phyloP scores from a whole-genome alignment of 1,284 basidiomycete genomes.

The Coniferiporia weirii region DNA sequence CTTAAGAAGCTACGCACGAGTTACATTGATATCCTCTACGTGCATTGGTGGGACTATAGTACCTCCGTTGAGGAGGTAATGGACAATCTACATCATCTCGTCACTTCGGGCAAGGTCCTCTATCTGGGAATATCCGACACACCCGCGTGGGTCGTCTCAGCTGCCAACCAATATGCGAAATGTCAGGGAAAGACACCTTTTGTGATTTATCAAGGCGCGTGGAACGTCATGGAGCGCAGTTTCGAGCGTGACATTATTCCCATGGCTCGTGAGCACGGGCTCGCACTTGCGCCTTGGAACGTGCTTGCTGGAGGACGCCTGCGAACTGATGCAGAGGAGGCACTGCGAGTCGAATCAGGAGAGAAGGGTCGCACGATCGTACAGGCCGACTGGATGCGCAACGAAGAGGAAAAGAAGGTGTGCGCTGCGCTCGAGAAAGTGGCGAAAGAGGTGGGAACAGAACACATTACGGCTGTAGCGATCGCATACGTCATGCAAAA shows the following conservation, averaged over 20 bases:
- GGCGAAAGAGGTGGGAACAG: slow-evolving; percentile 26
- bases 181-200: slow-evolving; percentile 30
- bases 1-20: slow-evolving; percentile 21
- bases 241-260: slow-evolving; percentile 33
- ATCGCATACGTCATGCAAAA: slow-evolving; percentile 17
- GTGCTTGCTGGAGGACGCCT: slow-evolving; percentile 25
- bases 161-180: slow-evolving; percentile 20
- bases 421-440: too few relatives aligned
- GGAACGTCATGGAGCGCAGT: slow-evolving; percentile 28
- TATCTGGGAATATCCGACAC: slow-evolving; percentile 31
- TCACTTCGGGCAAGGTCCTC: slow-evolving; percentile 37
- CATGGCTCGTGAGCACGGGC: slow-evolving; percentile 23
- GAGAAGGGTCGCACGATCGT: slow-evolving; percentile 19
- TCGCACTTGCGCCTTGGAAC: slow-evolving; percentile 27
- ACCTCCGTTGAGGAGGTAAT: slow-evolving; percentile 32
- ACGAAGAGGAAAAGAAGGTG: not conserved
- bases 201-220: slow-evolving; percentile 30
- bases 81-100: slow-evolving; percentile 31
- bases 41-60: slow-evolving; percentile 28
- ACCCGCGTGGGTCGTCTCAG: slow-evolving; percentile 22
- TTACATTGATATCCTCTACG: not conserved
- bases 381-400: slow-evolving; percentile 17
- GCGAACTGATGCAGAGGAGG: slow-evolving; percentile 16
- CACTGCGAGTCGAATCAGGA: slow-evolving; percentile 11
- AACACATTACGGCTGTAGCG: slow-evolving; percentile 17